phyloP scores from a whole-genome alignment of 148 eudicot species.

The Linanthus parryae region DNA sequence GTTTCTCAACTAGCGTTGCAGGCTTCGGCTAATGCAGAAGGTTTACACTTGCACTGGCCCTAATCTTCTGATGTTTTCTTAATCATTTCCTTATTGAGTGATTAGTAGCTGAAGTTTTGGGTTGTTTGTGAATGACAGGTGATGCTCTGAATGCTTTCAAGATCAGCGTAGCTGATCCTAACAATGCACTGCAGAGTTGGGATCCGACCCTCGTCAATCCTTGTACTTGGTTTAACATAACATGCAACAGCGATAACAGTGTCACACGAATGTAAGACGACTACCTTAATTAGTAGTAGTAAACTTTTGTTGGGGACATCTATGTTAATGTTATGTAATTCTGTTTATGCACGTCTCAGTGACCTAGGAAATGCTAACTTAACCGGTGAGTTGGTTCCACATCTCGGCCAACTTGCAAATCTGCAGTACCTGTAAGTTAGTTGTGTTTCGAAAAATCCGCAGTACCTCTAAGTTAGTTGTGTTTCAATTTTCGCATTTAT shows the following conservation, averaged over 20 bases:
- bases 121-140: conserved; percentile 36
- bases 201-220: conserved; percentile 78
- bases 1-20: no score
- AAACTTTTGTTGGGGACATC: no score
- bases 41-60: no score
- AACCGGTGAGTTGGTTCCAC: conserved; percentile 65
- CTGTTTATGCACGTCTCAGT: conserved; percentile 25
- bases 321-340: no score
- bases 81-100: no score
- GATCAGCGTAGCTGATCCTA: conserved; percentile 55
- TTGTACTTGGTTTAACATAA: conserved; percentile 81
- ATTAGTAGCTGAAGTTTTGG: conserved; percentile 13
- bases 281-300: no score
- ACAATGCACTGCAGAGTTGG: conserved; percentile 74
- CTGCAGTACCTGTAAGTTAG: conserved; percentile 88
- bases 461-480: conserved; percentile 90
- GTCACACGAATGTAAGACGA: conserved; percentile 93
- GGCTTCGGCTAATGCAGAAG: no score
- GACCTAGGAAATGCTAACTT: conserved; percentile 78
- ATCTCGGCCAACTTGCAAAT: conserved; percentile 65
- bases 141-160: conserved; percentile 68
- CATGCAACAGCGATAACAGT: conserved; percentile 63
- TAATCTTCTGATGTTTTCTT: no score
- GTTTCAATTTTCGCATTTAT: no score
- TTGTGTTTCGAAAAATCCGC: no score